These are phyloP conservation scores for Hypoxylon sp. DNA, from an alignment of 2,329 filamentous ascomycete genomes.

Conservation along the genomic window DNA sequence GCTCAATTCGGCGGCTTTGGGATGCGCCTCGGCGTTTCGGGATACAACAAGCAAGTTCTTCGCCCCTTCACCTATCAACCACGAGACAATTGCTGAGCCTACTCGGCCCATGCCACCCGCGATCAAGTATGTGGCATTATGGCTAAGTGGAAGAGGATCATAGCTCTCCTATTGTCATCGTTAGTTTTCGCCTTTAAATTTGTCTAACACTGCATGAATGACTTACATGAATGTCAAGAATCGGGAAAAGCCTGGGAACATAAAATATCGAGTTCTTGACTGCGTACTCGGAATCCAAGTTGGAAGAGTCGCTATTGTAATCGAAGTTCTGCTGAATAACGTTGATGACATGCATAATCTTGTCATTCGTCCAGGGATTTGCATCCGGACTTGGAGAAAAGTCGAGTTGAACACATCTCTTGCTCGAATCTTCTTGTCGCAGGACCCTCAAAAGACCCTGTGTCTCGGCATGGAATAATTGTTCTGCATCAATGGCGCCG, in stretches of 20 bases:
- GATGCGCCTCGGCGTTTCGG: neutral
- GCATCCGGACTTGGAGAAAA: neutral
- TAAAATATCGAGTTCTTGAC: neutral
- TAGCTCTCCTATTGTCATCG: neutral
- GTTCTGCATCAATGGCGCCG: neutral
- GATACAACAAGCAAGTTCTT: constrained; percentile 6
- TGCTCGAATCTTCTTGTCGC: neutral
- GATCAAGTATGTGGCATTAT: neutral
- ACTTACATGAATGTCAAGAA: neutral
- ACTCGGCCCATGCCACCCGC: neutral
- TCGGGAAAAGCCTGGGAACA: neutral
- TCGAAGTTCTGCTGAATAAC: neutral
- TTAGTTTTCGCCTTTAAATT: neutral
- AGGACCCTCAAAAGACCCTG: neutral
- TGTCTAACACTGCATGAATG: neutral
- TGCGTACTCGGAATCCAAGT: neutral
- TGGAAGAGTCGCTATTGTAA: neutral
- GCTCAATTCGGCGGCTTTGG: neutral
- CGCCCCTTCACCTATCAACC: neutral
- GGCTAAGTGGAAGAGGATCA: neutral
- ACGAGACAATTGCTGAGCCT: neutral
- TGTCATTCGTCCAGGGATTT: neutral
- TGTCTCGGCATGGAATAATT: neutral
- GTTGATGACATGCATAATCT: neutral
- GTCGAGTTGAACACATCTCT: neutral